Conservation (phyloP, 495 filamentous ascomycete species). For the Penicillium daleae region DNA sequence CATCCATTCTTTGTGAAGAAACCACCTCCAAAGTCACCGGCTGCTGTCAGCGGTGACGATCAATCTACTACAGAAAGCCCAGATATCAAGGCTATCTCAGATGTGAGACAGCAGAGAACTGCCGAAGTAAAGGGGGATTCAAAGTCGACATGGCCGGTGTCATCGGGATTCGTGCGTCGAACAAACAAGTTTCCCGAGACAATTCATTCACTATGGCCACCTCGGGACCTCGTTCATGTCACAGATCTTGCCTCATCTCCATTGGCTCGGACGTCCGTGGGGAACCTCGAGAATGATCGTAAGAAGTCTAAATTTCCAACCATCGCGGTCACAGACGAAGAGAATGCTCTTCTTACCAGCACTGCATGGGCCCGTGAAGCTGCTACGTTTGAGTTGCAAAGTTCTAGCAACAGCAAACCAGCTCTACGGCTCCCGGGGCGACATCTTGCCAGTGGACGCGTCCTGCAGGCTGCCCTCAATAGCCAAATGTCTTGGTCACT, state of each 20-base stretch:
- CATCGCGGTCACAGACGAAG: constrained; percentile 36
- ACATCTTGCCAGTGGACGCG: constrained; percentile 40
- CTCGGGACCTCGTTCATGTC: constrained; percentile 63
- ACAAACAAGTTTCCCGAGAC: constrained; percentile 62
- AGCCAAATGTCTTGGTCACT: constrained; percentile 37
- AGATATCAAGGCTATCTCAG: constrained; percentile 23
- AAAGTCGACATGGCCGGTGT: constrained; percentile 6
- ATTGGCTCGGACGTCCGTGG: background rate
- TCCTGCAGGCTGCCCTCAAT: constrained; percentile 37
- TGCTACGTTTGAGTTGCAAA: background rate
- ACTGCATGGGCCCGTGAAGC: constrained; percentile 21
- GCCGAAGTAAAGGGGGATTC: constrained; percentile 15
- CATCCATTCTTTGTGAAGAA: constrained; percentile 80
- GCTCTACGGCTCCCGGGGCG: constrained; percentile 41
- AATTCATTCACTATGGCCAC: constrained; percentile 70
- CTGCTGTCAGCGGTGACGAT: background rate
- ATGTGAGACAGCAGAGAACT: constrained; percentile 16
- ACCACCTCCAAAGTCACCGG: constrained; percentile 17
- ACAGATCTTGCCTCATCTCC: constrained; percentile 16
- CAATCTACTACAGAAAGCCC: background rate
- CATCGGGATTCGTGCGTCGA: constrained; percentile 32
- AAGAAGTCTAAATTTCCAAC: constrained; percentile 46
- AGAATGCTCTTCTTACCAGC: constrained; percentile 37
- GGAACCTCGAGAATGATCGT: constrained; percentile 15
- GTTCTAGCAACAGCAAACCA: background rate